Percentiles rank a stretch among this genome's conserved stretches.
Evolutionary conservation across 129 eudicot genomes (phyloP).

Genomic region (Tagetes erecta): DNA sequence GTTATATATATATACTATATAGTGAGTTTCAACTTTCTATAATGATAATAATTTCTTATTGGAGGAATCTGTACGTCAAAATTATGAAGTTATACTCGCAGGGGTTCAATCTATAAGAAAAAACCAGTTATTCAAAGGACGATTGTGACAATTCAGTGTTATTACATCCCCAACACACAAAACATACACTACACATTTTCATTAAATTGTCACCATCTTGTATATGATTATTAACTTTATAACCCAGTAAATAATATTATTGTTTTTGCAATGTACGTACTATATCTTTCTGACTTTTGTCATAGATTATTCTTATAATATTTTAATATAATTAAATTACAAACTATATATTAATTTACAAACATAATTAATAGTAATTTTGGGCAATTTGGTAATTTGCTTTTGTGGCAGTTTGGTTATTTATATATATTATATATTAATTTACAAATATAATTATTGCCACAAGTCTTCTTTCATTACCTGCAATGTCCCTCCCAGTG

Average conservation of each 20-base stretch:
- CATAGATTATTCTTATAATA: neutral
- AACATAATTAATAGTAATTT: no score
- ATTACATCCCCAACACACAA: conserved; percentile 12
- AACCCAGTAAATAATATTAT: neutral
- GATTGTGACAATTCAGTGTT: conserved; percentile 27
- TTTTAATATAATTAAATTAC: no score
- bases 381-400: no score
- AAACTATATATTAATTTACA: no score
- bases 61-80: neutral
- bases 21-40: neutral
- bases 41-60: neutral
- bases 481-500: no score
- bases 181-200: conserved; percentile 10
- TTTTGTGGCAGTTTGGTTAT: no score
- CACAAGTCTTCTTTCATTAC: no score
- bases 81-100: neutral
- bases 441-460: no score
- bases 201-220: conserved; percentile 14
- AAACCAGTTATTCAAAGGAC: conserved; percentile 11
- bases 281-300: neutral
- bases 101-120: conserved; percentile 3
- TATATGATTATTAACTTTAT: neutral
- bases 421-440: no score
- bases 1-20: neutral
- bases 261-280: no score